phyloP scores from a whole-genome alignment of 805 yeast species.

The Schwanniomyces pseudopolymorphus region DNA sequence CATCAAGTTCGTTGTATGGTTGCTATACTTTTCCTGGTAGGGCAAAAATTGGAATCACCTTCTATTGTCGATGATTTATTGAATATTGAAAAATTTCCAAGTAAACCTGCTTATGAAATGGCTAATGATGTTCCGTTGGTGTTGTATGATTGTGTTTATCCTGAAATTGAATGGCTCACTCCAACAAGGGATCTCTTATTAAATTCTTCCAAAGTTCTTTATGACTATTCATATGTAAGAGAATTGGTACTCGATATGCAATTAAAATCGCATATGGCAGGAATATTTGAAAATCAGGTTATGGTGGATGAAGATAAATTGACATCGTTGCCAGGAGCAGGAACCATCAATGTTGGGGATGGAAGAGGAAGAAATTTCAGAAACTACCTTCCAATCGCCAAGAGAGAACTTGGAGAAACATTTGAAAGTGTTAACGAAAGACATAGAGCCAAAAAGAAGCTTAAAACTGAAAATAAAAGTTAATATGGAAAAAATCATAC shows the following conservation, averaged over 20 bases:
- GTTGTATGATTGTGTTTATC: constrained; percentile 79
- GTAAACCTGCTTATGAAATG: constrained; percentile 81
- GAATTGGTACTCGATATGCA: constrained; percentile 57
- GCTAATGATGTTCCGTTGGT: constrained; percentile 88
- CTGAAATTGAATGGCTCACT: constrained; percentile 66
- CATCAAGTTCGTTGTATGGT: constrained; percentile 97
- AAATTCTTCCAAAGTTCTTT: constrained; percentile 31
- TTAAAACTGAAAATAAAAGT: constrained; percentile 4
- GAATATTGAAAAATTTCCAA: constrained; percentile 54
- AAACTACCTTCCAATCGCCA: constrained; percentile 54
- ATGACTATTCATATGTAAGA: constrained; percentile 43
- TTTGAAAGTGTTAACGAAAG: constrained; percentile 70
- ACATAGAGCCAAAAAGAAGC: constrained; percentile 46
- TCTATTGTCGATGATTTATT: constrained; percentile 56
- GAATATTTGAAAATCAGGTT: constrained; percentile 44
- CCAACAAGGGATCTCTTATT: constrained; percentile 26
- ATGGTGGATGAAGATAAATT: constrained; percentile 17
- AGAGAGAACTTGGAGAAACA: constrained; percentile 59
- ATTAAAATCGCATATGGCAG: constrained; percentile 54
- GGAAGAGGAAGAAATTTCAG: constrained; percentile 66
- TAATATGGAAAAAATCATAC: background rate
- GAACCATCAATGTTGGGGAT: constrained; percentile 65
- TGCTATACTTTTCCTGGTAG: constrained; percentile 76
- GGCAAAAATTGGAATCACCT: constrained; percentile 71
- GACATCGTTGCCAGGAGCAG: constrained; percentile 10